Conservation (phyloP, 2,329 filamentous ascomycete genomes). For the Clonostachys solani region DNA sequence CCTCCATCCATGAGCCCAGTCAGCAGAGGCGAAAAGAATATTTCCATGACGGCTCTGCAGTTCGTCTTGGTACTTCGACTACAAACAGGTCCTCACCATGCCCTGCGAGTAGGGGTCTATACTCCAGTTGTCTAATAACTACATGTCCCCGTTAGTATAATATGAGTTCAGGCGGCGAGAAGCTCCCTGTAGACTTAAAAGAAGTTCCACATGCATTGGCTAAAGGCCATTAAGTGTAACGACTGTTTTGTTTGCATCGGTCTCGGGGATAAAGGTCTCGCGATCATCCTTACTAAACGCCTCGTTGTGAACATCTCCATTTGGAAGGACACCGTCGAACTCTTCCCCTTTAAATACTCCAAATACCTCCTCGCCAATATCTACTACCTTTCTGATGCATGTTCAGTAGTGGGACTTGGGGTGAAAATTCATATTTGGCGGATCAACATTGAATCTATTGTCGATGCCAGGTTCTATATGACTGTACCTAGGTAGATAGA, state of each 20-base stretch:
- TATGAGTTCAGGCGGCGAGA: too few species aligned
- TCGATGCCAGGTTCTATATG: too few species aligned
- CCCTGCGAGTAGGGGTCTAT: conserved; percentile 14
- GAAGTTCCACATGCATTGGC: background rate
- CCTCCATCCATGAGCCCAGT: conserved; percentile 19
- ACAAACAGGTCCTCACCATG: conserved; percentile 11
- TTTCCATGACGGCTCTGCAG: conserved; percentile 16
- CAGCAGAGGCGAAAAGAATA: conserved; percentile 14
- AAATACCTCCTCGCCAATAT: too few species aligned
- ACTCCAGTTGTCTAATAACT: conserved; percentile 15
- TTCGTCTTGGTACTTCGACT: conserved; percentile 15
- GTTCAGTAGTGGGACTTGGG: too few species aligned
- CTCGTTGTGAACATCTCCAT: background rate
- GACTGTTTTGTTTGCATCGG: conserved; percentile 4
- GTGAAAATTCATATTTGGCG: too few species aligned
- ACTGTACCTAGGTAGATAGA: too few species aligned
- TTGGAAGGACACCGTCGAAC: conserved; percentile 4
- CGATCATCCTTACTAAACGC: conserved; percentile 2
- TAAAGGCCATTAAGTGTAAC: conserved; percentile 6
- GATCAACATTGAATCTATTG: too few species aligned
- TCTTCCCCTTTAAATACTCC: too few species aligned
- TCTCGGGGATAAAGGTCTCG: conserved; percentile 3
- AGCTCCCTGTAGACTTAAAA: background rate
- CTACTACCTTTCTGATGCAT: too few species aligned
- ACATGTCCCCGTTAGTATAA: background rate